phyloP scores from a whole-genome alignment of 768 basidiomycete genomes.

The Leccinellum rugosiceps region DNA sequence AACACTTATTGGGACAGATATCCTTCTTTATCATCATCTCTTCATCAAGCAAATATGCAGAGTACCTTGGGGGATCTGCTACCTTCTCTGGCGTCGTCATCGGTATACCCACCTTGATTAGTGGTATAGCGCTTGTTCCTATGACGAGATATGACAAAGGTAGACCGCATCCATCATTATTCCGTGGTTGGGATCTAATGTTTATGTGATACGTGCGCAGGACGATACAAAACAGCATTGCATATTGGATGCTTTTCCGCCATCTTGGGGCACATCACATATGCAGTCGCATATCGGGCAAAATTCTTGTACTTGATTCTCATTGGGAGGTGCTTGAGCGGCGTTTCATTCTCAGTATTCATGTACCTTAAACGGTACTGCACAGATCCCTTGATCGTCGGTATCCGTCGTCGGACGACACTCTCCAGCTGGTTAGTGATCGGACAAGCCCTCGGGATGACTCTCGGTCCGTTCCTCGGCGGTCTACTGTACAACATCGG shows the following conservation, averaged over 20 bases:
- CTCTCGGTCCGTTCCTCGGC: not conserved
- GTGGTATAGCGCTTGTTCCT: constrained; percentile 56
- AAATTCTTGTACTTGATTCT: constrained; percentile 67
- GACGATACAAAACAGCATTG: constrained; percentile 54
- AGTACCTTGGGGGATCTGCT: constrained; percentile 60
- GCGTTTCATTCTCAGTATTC: constrained; percentile 58
- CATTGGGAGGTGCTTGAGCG: constrained; percentile 63
- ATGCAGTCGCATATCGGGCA: constrained; percentile 57
- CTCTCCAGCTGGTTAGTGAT: constrained; percentile 53
- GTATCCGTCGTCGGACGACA: constrained; percentile 37
- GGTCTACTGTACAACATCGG: constrained; percentile 53
- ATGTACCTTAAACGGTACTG: constrained; percentile 72
- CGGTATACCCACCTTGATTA: constrained; percentile 63
- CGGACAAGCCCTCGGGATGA: constrained; percentile 37
- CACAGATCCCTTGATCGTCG: constrained; percentile 59
- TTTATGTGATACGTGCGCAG: constrained; percentile 30
- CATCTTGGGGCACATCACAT: constrained; percentile 52
- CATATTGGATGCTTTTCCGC: constrained; percentile 51
- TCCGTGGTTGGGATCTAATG: not conserved
- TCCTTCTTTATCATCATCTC: constrained; percentile 71
- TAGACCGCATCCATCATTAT: constrained; percentile 16
- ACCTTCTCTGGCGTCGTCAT: constrained; percentile 66
- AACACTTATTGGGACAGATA: constrained; percentile 38
- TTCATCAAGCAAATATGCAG: constrained; percentile 60
- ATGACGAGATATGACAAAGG: constrained; percentile 56